A percentile compares a stretch with the other conserved stretches of the same genome.
phyloP scores from a whole-genome alignment of 495 filamentous ascomycete genomes.

The Aspergillus heteromorphus region DNA sequence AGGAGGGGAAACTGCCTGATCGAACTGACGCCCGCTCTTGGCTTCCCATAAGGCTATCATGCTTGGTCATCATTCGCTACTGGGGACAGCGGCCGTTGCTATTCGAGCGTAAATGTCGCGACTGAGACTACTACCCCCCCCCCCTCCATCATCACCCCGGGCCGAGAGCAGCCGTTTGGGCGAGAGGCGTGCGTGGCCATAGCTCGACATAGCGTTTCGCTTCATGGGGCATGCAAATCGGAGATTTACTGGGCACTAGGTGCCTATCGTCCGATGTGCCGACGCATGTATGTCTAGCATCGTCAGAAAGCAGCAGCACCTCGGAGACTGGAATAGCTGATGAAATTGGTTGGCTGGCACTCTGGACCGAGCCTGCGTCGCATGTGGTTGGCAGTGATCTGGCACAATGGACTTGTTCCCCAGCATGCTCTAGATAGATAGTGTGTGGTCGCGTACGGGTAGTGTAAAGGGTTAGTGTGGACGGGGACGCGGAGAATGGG shows the following conservation, averaged over 20 bases:
- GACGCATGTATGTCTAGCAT: slow-evolving; percentile 13
- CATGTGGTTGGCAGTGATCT: too few species aligned
- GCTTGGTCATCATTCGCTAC: not conserved
- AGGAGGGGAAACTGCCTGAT: not conserved
- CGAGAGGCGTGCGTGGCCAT: slow-evolving; percentile 7
- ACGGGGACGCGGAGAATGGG: not conserved
- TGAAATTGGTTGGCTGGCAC: not conserved
- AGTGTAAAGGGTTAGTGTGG: too few species aligned
- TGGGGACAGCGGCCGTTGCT: not conserved
- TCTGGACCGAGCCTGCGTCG: not conserved
- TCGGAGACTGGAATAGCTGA: not conserved
- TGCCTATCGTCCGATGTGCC: slow-evolving; percentile 1
- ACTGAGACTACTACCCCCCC: not conserved
- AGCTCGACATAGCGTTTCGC: not conserved
- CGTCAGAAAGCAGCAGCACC: not conserved
- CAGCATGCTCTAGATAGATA: not conserved
- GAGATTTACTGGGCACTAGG: slow-evolving; percentile 10
- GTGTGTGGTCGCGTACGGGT: too few species aligned
- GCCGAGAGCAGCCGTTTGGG: slow-evolving; percentile 6
- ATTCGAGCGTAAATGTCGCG: not conserved
- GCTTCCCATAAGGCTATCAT: not conserved
- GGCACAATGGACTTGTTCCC: too few species aligned
- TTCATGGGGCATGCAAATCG: slow-evolving; percentile 8
- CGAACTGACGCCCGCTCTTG: not conserved
- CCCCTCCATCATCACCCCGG: not conserved